Percentiles rank a stretch among this genome's conserved stretches.
Evolutionary conservation across 108 stramenopile genomes (phyloP).

Genomic region (Asterionellopsis glacialis): DNA sequence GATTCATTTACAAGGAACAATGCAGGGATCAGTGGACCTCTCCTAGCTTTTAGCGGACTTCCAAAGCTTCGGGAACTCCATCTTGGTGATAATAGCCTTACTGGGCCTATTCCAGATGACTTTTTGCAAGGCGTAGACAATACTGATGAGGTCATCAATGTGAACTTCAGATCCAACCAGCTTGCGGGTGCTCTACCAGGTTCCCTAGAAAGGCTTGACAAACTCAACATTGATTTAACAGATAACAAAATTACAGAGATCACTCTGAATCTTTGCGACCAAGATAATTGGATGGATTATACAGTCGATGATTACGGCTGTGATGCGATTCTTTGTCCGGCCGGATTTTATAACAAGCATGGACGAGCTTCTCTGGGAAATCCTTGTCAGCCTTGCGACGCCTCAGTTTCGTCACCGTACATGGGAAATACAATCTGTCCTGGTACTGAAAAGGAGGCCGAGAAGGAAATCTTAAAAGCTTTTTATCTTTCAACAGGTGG

Average conservation of each 20-base stretch:
- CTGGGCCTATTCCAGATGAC: conserved; percentile 40
- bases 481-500: conserved; percentile 64
- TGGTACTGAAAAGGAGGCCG: conserved; percentile 22
- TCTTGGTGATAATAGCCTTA: conserved; percentile 39
- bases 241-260: conserved; percentile 59
- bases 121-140: conserved; percentile 39
- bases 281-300: conserved; percentile 57
- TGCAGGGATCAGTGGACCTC: conserved; percentile 60
- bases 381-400: conserved; percentile 54
- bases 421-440: conserved; percentile 60
- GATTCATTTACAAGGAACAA: conserved; percentile 10
- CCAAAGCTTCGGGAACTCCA: conserved; percentile 48
- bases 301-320: conserved; percentile 49
- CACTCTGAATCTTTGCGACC: conserved; percentile 51
- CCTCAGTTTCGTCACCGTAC: conserved; percentile 38
- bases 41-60: conserved; percentile 45
- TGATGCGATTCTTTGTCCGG: conserved; percentile 68
- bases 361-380: conserved; percentile 47
- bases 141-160: conserved; percentile 33
- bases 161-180: conserved; percentile 26
- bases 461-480: conserved; percentile 53
- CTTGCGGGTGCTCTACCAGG: conserved; percentile 38
- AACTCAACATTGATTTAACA: conserved; percentile 64
- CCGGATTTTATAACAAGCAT: conserved; percentile 46
- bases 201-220: conserved; percentile 23